A percentile compares a stretch with the other conserved stretches of the same genome.
phyloP scores from a whole-genome alignment of 208 protist genomes.

The Trichomonas tenax region DNA sequence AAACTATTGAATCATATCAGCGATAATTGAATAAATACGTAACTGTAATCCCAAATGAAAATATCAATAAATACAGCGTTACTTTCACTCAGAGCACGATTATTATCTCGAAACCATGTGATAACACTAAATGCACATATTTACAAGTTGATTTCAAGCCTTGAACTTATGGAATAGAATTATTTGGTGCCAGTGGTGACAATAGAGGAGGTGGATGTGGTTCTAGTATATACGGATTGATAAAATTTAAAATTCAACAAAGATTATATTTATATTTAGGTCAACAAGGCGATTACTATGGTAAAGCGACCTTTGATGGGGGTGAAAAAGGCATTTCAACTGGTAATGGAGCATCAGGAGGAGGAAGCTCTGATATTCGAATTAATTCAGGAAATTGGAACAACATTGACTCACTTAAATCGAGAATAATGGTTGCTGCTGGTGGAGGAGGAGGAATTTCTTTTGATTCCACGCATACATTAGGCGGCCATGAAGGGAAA shows the following conservation, averaged over 20 bases:
- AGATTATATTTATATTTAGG: neutral
- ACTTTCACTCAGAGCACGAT: too few relatives aligned
- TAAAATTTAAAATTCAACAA: neutral
- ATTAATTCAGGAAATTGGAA: neutral
- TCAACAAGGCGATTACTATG: neutral
- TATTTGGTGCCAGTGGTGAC: too few relatives aligned
- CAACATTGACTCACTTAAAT: neutral
- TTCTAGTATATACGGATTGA: neutral
- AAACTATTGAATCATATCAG: too few relatives aligned
- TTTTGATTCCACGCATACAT: too few relatives aligned
- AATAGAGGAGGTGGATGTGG: neutral
- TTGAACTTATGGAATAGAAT: too few relatives aligned
- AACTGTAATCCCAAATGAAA: too few relatives aligned
- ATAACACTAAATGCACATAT: too few relatives aligned
- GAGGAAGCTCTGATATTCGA: neutral
- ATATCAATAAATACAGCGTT: too few relatives aligned
- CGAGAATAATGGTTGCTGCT: neutral
- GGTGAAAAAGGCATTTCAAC: neutral
- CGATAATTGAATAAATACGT: too few relatives aligned
- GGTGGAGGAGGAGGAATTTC: neutral
- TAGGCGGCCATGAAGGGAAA: neutral
- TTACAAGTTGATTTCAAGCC: too few relatives aligned
- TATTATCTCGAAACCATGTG: too few relatives aligned
- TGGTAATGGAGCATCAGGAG: neutral
- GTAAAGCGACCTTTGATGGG: neutral